These are phyloP conservation scores for Pharus latifolius DNA, from an alignment of 176 grass and related monocot species.

Conservation along the genomic window DNA sequence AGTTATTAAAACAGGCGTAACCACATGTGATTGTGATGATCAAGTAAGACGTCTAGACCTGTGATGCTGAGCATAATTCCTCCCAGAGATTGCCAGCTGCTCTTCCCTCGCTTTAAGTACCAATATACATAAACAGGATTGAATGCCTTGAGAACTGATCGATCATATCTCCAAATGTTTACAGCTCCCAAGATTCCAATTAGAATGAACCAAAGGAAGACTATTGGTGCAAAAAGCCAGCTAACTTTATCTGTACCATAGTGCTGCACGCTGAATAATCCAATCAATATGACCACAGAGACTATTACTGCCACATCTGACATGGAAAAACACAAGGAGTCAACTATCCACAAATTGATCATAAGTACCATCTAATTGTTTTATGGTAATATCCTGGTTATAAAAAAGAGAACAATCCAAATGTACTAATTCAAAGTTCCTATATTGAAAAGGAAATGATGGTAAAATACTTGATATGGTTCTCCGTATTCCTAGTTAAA, in stretches of 20 bases:
- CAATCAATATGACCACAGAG: slow-evolving; percentile 64
- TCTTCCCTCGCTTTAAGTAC: slow-evolving; percentile 50
- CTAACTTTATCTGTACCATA: slow-evolving; percentile 80
- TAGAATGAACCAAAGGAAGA: slow-evolving; percentile 73
- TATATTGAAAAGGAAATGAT: neutral
- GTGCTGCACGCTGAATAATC: slow-evolving; percentile 85
- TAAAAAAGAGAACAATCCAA: neutral
- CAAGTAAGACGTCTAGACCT: slow-evolving; percentile 22
- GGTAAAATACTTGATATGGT: neutral
- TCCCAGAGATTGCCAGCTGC: slow-evolving; percentile 70
- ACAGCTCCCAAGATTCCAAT: slow-evolving; percentile 61
- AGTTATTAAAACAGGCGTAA: neutral
- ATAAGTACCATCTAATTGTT: neutral
- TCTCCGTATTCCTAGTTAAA: neutral
- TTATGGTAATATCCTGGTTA: neutral
- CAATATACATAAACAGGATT: slow-evolving; percentile 58
- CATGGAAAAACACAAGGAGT: neutral
- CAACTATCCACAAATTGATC: neutral
- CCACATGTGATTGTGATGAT: neutral
- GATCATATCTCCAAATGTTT: slow-evolving; percentile 66
- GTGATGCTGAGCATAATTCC: slow-evolving; percentile 94
- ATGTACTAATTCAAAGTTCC: neutral
- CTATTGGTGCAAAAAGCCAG: slow-evolving; percentile 78
- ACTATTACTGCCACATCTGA: slow-evolving; percentile 60
- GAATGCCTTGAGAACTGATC: slow-evolving; percentile 65